Evolutionary conservation across 495 filamentous ascomycete species (phyloP), one percentile per base, ranked within the genome.

Genomic region (Cenococcum geophilum): DNA sequence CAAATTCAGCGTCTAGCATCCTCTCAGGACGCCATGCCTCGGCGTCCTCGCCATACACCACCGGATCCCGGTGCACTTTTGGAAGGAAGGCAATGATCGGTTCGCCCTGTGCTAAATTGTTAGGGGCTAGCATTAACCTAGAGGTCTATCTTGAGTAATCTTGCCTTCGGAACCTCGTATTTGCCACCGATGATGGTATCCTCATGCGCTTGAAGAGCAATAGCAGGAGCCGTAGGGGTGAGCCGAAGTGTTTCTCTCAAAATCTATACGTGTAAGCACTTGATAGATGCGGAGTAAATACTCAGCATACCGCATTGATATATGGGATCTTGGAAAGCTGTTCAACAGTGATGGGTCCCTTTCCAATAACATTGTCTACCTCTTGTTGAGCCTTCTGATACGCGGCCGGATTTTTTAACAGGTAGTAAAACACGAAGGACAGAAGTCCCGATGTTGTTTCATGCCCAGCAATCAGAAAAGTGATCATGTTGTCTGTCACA

Each of bases 241-340:
- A 91, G 71, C 47, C 89, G 83, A 0, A 92, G 76, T 0, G 88
- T 83, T 72, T 93, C 89, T 0, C 85, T 78, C 62, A 93, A 76
- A 25, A 83, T 73, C 58, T 27, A 35, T 5, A n/a, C 6, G 48
- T 16, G 34, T 45, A 45, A 45, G 40, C 18, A 45, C 18, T 14
- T 10, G 4, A 45, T 14, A 18, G 18, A 45, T 4, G 4, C 40
- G 12, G 18, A 18, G 14, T 2, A 18, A 45, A 18, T 34, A 3
- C 5, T 5, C 14, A 10, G 37, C 57, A 6, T 59, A 59, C 60
- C 23, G 80, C 85, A 21, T 77, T 80, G 60, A 89, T 73, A 66
- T 89, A 89, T 0, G 77, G 74, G 8, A 90, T 72, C 63, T 87
- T 87, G 3, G 80, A 76, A 64, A 91, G 74, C 65, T 91, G 85